phyloP scores from a whole-genome alignment of 2,329 filamentous ascomycete species.

The Aspergillus transmontanensis region DNA sequence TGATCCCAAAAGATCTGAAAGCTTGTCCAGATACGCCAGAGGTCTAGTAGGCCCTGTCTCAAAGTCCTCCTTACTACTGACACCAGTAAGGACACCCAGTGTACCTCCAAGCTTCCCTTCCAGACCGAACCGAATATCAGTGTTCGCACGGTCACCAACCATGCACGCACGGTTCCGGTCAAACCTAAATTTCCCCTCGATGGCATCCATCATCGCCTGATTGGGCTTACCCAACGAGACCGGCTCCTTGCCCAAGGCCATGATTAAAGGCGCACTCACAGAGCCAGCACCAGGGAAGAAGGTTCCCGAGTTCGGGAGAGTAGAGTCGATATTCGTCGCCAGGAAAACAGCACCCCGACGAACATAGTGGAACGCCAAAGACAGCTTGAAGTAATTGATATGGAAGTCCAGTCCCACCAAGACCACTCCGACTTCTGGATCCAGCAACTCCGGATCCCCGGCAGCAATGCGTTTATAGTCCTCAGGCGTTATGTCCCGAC shows the following conservation, averaged over 20 bases:
- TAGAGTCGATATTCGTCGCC: conserved; percentile 91
- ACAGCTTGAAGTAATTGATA: conserved; percentile 90
- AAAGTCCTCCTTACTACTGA: conserved; percentile 78
- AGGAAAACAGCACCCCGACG: conserved; percentile 78
- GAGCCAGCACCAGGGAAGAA: conserved; percentile 93
- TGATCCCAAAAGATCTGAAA: conserved; percentile 70
- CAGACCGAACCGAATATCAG: conserved; percentile 93
- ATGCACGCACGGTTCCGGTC: conserved; percentile 86
- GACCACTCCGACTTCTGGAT: conserved; percentile 87
- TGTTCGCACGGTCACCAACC: conserved; percentile 92
- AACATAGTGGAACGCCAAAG: conserved; percentile 83
- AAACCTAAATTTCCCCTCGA: conserved; percentile 93
- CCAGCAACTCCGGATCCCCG: conserved; percentile 70
- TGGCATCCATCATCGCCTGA: conserved; percentile 98
- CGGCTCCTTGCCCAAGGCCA: conserved; percentile 70
- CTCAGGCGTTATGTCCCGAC: conserved; percentile 75
- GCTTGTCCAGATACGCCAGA: conserved; percentile 77
- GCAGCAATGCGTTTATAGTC: conserved; percentile 78
- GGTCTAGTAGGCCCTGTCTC: conserved; percentile 76
- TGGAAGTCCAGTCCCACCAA: conserved; percentile 91
- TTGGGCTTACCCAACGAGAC: conserved; percentile 88
- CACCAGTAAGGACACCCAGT: conserved; percentile 85
- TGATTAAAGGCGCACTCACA: conserved; percentile 74
- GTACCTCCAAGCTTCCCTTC: conserved; percentile 90
- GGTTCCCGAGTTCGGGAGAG: conserved; percentile 76